Evolutionary conservation across 768 basidiomycete species (phyloP).

Genomic region (Naematelia aurantialba): DNA sequence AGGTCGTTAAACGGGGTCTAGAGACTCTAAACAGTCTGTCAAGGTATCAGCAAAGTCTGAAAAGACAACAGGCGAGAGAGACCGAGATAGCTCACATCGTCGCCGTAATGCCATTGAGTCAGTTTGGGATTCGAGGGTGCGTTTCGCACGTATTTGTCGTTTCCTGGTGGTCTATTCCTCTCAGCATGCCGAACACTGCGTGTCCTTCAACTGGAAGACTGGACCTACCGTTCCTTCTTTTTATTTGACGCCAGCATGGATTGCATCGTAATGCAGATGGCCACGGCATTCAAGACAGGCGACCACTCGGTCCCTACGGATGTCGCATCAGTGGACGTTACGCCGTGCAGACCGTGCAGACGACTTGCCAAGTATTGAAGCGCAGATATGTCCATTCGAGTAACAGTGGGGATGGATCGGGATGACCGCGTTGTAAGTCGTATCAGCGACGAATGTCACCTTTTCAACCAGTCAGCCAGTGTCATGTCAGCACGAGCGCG

Average conservation of each 20-base stretch:
- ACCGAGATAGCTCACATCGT: conserved; percentile 41
- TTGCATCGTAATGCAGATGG: conserved; percentile 51
- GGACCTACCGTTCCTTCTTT: conserved; percentile 46
- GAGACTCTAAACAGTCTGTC: conserved; percentile 20
- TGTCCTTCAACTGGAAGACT: background rate
- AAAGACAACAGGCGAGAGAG: background rate
- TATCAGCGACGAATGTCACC: conserved; percentile 43
- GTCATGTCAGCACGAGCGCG: no score
- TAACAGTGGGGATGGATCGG: conserved; percentile 48
- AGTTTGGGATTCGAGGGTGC: conserved; percentile 51
- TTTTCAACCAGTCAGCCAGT: no score
- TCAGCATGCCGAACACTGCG: background rate
- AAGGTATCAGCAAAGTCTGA: background rate
- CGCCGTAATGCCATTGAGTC: conserved; percentile 49
- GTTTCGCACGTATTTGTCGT: conserved; percentile 48
- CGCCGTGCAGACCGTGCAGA: background rate
- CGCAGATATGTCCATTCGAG: conserved; percentile 49
- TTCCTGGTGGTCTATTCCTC: conserved; percentile 45
- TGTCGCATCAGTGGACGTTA: background rate
- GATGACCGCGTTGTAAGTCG: conserved; percentile 22
- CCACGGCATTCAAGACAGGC: conserved; percentile 48
- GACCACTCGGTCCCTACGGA: conserved; percentile 47
- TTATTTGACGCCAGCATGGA: conserved; percentile 51
- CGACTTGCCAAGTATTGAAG: conserved; percentile 39
- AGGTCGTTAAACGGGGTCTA: no score